A percentile compares a stretch with the other conserved stretches of the same genome.
phyloP scores from a whole-genome alignment of 2,329 filamentous ascomycete species.

The Microcyclosporella mali region DNA sequence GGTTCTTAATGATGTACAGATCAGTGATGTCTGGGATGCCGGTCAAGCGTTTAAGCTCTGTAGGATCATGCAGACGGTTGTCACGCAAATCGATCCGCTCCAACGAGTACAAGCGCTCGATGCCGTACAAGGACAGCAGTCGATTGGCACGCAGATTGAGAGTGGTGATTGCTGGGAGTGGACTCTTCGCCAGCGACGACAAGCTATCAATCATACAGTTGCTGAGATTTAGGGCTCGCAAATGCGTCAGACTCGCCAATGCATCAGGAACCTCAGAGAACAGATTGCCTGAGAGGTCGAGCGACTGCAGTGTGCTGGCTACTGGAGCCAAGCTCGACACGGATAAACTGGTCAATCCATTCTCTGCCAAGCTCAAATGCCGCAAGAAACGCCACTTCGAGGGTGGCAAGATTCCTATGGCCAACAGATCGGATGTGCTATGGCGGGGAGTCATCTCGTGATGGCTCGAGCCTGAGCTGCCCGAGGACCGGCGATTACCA shows the following conservation, averaged over 20 bases:
- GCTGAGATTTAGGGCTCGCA: slow-evolving; percentile 89
- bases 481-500: slow-evolving; percentile 66
- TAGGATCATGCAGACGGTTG: slow-evolving; percentile 84
- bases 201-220: slow-evolving; percentile 97
- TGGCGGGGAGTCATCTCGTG: slow-evolving; percentile 51
- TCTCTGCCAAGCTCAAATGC: slow-evolving; percentile 87
- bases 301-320: slow-evolving; percentile 79
- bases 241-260: slow-evolving; percentile 72
- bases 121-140: slow-evolving; percentile 76
- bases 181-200: slow-evolving; percentile 76
- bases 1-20: slow-evolving; percentile 87
- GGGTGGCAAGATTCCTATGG: slow-evolving; percentile 65
- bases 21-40: slow-evolving; percentile 86
- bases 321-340: slow-evolving; percentile 71
- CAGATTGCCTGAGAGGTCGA: slow-evolving; percentile 87
- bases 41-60: slow-evolving; percentile 81
- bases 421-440: slow-evolving; percentile 72
- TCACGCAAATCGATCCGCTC: slow-evolving; percentile 88
- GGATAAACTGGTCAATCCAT: slow-evolving; percentile 75
- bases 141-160: slow-evolving; percentile 87
- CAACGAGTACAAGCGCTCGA: slow-evolving; percentile 80
- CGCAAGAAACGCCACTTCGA: slow-evolving; percentile 94
- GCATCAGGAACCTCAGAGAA: slow-evolving; percentile 94
- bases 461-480: slow-evolving; percentile 79
- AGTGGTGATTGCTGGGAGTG: slow-evolving; percentile 86